These are phyloP conservation scores for Tolypocladium ovalisporum DNA, from an alignment of 2,329 filamentous ascomycete genomes.

Conservation along the genomic window DNA sequence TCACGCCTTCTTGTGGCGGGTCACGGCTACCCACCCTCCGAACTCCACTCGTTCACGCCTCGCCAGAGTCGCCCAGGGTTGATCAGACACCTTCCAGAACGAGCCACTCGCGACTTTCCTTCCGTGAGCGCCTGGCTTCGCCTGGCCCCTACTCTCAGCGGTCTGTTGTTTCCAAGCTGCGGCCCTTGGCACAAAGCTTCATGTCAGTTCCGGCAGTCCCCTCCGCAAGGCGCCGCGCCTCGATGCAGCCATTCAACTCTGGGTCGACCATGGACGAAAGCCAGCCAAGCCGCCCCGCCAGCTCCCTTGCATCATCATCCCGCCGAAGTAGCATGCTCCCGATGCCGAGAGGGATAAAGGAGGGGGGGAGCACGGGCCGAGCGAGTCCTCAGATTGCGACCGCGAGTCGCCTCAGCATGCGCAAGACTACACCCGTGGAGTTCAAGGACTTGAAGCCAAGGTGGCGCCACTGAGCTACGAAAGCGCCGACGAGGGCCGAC, in stretches of 20 bases:
- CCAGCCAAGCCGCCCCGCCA: constrained; percentile 36
- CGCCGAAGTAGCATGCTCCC: constrained; percentile 45
- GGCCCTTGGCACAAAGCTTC: constrained; percentile 24
- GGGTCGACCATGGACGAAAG: constrained; percentile 17
- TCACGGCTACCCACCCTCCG: constrained; percentile 40
- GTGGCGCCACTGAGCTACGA: constrained; percentile 29
- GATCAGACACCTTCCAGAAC: constrained; percentile 34
- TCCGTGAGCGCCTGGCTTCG: constrained; percentile 13
- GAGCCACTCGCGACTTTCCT: constrained; percentile 30
- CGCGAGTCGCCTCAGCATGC: constrained; percentile 33
- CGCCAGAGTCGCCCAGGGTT: constrained; percentile 36
- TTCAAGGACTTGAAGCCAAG: constrained; percentile 34
- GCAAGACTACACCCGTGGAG: constrained; percentile 23
- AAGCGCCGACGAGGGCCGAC: not conserved
- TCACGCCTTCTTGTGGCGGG: constrained; percentile 27
- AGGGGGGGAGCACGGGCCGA: constrained; percentile 28
- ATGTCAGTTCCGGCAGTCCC: constrained; percentile 35
- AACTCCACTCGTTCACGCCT: constrained; percentile 33
- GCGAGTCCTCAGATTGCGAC: constrained; percentile 36
- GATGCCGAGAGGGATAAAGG: constrained; percentile 25
- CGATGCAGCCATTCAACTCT: constrained; percentile 36
- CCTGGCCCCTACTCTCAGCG: constrained; percentile 38
- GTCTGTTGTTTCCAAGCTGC: constrained; percentile 31
- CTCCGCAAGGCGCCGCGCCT: constrained; percentile 36
- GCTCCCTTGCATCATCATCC: constrained; percentile 39